Base-by-base conservation (phyloP, 441 rosid species). In the Arabidopsis hybrid region DNA sequence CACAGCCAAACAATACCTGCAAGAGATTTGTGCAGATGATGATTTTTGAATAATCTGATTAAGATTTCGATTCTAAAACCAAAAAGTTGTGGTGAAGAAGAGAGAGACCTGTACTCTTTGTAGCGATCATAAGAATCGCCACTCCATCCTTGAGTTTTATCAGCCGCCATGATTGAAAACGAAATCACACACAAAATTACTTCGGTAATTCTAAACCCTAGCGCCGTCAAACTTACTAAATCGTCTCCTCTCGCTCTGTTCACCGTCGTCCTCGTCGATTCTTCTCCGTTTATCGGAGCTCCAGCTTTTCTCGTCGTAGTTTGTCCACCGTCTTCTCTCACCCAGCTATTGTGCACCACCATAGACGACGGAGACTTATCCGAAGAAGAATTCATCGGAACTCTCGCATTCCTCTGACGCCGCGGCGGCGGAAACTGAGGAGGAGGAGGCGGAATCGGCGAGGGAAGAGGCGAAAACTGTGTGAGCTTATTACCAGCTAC, bases 81-180 rank as follows among this genome's bases (percentile, higher is more conserved):
- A 7, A 46, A 36, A 10, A 35, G 13, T 0, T 8, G 57, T 29
- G 32, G 32, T 31, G 32, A 31, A 29, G 14, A 40, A 38, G 57
- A 47, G 42, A 46, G 67, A 50, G 34, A 93, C 99, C 97, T 89
- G 86, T 90, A 95, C 74, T 93, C 98, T 81, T 71, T 89, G 80
- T 96, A 96, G 26, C 99, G 94, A 74, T 95, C 93, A 72, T 82
- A 95, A 34, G 98, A 95, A 77, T 95, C 99, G 14, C 99, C 99
- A 17, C 96, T 88, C 99, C 98, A 96, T 6, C 99, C 99, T 67
- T 88, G 88, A 29, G 98, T 96, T 79, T 87, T 93, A 74, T 93
- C 96, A 29, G 99, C 93, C 0, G 98, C 96, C 98, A 96, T 93
- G 36, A 93, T 89, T 12, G 97, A 88, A 74, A 95, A 95, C 57